Percentiles rank a stretch among this genome's conserved stretches.
Conservation (phyloP, 148 eudicot species). For the Dysphania ambrosioides region DNA sequence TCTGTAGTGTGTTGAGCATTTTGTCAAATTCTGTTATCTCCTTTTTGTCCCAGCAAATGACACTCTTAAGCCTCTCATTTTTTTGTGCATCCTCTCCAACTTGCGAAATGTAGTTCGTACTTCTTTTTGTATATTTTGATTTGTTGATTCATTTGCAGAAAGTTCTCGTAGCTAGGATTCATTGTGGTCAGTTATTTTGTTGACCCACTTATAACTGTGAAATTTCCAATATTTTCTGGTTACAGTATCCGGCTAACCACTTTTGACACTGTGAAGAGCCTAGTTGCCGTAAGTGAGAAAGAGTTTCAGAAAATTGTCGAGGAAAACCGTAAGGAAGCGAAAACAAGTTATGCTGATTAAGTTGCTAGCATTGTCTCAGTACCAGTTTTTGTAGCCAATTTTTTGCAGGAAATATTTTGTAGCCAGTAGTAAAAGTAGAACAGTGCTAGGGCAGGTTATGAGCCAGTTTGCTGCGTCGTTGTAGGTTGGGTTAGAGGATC, state of each 20-base stretch:
- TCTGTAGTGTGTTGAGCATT: neutral
- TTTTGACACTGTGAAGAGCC: slow-evolving; percentile 73
- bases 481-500: neutral
- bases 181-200: neutral
- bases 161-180: neutral
- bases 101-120: slow-evolving; percentile 2
- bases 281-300: slow-evolving; percentile 67
- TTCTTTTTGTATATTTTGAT: neutral
- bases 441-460: slow-evolving; percentile 4
- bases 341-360: slow-evolving; percentile 30
- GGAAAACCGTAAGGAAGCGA: slow-evolving; percentile 48
- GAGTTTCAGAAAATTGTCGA: slow-evolving; percentile 63
- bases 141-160: neutral
- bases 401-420: slow-evolving; percentile 2
- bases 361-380: neutral
- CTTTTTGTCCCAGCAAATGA: neutral
- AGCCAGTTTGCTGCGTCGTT: neutral
- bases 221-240: slow-evolving; percentile 2
- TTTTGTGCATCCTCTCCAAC: neutral
- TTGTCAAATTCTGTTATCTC: neutral
- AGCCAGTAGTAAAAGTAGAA: neutral
- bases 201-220: neutral
- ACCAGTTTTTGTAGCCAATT: slow-evolving; percentile 12
- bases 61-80: neutral
- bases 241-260: slow-evolving; percentile 92